Base-by-base conservation (phyloP, 2,329 filamentous ascomycete species). In the Paramyrothecium sp. region DNA sequence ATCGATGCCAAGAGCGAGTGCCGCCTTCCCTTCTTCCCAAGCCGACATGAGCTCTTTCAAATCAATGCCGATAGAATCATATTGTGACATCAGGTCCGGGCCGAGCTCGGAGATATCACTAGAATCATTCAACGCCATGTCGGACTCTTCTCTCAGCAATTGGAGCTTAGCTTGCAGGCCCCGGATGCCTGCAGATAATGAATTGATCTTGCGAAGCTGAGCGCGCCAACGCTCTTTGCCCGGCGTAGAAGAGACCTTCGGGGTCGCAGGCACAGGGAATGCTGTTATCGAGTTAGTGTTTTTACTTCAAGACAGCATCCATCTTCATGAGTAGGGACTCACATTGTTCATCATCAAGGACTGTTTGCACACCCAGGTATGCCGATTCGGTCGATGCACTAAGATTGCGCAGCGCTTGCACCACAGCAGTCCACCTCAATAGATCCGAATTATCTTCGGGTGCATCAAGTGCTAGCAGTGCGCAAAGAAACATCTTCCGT, bases 111-210 rank as follows among this genome's bases (percentile, higher is more conserved):
- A 85, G 19, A 91, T 85, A 64, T 89, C 86, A 58, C 82, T 81
- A 41, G 90, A 87, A 64, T 89, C 87, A 66, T 96, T 90, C 26
- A 97, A 75, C 48, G 87, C 87, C 59, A 85, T 85, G 68, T 91
- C 91, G 0, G 92, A 96, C 72, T 97, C 92, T 71, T 99, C 95
- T 53, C 92, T 87, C 55, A 98, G 77, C 8, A 99, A 81, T 59
- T 96, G 92, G 78, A 99, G 87, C 73, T 98, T 99, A 38, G 95
- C 95, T 73, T 98, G 94, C 52, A 99, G 81, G 12, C 91, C 91
- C 26, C 93, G 88, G 60, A 98, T 96, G 17, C 92, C 93, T 56
- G 92, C 91, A 0, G 92, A 97, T 34, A 99, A 81, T 1, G 90
- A 90, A 67, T 91, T 92, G 47, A 99, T 85, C 69, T 96, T 94